Base-by-base conservation (phyloP, 495 filamentous ascomycete genomes). In the Beverwykella pulmonaria region DNA sequence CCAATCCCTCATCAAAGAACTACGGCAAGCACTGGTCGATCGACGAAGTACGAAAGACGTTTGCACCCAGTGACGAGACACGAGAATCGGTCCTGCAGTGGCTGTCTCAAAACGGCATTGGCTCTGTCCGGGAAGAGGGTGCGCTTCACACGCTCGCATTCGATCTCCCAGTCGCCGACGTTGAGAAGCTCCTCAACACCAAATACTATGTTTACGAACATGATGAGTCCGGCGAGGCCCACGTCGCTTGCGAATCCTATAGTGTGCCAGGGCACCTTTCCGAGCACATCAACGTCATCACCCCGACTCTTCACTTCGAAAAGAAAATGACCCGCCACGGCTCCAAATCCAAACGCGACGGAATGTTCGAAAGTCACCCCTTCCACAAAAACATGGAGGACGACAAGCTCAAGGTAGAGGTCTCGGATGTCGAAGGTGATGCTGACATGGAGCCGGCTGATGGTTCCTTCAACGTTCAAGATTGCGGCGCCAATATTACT, bases 251-350 rank as follows among this genome's bases (percentile, higher is more conserved):
- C 75, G 53, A 71, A 77, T 53, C 71, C 76, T 87, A 83, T 74
- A 84, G 80, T 53, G 75, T 85, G 14, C 84, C 84, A 36, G 72
- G 71, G 54, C 77, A 82, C 62, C 78, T 78, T 2, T 81, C 82
- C 59, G 75, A 76, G 32, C 83, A 87, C 66, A 81, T 90, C 62
- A 82, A 85, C 55, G 80, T 83, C 7, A 82, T 89, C 87, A 89
- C 74, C 84, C 86, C 23, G 88, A 86, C 15, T 88, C 82, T 47
- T 84, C 71, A 78, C 41, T 73, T 78, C 47, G 67, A 75, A 44
- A 44, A 4, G 39, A 44, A 44, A 14, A 9, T n/a, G 6, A 10
- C 6, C 39, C 39, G 39, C 39, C 39, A 44, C 15, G 39, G 39
- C 47, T 66, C 71, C 53, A 67, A 63, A 47, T 9, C 52, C 32